Evolutionary conservation across 805 yeast genomes (phyloP), one percentile per base, ranked within the genome.

Genomic region (Ogataea paradorogensis): DNA sequence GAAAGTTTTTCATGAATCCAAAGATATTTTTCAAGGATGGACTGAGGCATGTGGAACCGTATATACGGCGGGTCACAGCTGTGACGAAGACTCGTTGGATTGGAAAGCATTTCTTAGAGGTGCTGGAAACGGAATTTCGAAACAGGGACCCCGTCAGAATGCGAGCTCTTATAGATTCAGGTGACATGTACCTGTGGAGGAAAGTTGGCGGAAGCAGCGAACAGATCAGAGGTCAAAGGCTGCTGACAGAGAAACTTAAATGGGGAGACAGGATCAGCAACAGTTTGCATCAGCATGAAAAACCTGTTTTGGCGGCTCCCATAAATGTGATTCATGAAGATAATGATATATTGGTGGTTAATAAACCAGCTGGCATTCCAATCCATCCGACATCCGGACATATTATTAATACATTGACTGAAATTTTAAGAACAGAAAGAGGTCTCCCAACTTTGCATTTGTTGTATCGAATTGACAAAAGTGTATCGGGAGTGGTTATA

Each of bases 361-460:
- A 71, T 47, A 76, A 76, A 44, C 80, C 80, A 0, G 58, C 68
- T 0, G 82, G 81, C 0, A 57, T 74, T 2, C 79, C 81, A 1
- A 73, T 77, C 1, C 82, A 76, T 47, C 78, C 82, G 0, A 63
- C 73, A 0, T 70, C 73, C 7, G 67, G 61, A 27, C 73, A 68
- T 47, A 44, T 55, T 24, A 61, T 63, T 47, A 76, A 76, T 52
- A 58, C 73, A 1, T 45, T 76, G 15, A 61, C 66, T 8, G 76
- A 71, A 50, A 64, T 73, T 3, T 30, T 74, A 24, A 59, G 66
- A 34, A 43, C 54, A 13, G 68, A 67, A 8, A 42, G 59, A 14
- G 16, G 38, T 1, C 23, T 38, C 4, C 23, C 24, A 2, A 18
- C 52, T 30, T 39, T 55, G 4, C 51, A 51, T 13, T 61, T 73